Evolutionary conservation across 1,284 basidiomycete genomes (phyloP).

Genomic region (Ceratobasidium theobromae): DNA sequence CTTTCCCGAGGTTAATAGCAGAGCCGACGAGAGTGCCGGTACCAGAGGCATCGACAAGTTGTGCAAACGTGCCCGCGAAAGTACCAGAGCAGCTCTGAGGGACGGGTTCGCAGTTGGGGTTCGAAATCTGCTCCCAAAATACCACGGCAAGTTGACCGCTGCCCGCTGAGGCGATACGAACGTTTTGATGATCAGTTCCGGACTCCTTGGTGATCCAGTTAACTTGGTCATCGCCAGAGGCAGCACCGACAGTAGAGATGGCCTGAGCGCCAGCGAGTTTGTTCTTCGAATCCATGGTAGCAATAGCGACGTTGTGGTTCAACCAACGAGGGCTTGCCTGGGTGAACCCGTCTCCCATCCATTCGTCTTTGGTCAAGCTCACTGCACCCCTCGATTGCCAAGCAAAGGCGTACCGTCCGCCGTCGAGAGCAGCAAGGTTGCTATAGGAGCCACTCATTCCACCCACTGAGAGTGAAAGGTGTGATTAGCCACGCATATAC

Average conservation of each 20-base stretch:
- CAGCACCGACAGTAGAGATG: conserved; percentile 8
- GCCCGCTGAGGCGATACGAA: conserved; percentile 2
- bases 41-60: conserved; percentile 7
- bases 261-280: conserved; percentile 6
- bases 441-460: conserved; percentile 14
- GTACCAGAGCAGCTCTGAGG: conserved; percentile 19
- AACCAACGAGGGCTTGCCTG: conserved; percentile 18
- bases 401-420: conserved; percentile 10
- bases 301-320: conserved; percentile 23
- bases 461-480: neutral
- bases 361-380: neutral
- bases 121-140: conserved; percentile 7
- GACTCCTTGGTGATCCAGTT: conserved; percentile 20
- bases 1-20: conserved; percentile 2
- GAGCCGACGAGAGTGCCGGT: neutral
- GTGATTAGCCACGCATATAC: neutral
- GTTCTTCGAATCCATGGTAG: conserved; percentile 18
- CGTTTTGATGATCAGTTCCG: conserved; percentile 4
- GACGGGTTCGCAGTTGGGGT: conserved; percentile 13
- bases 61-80: conserved; percentile 2
- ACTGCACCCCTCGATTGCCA: conserved; percentile 10
- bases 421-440: conserved; percentile 1
- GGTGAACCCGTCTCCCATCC: conserved; percentile 14
- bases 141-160: conserved; percentile 15
- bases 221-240: conserved; percentile 11